Evolutionary conservation across 805 yeast species (phyloP).

Genomic region (Kazachstania kunashirensis): DNA sequence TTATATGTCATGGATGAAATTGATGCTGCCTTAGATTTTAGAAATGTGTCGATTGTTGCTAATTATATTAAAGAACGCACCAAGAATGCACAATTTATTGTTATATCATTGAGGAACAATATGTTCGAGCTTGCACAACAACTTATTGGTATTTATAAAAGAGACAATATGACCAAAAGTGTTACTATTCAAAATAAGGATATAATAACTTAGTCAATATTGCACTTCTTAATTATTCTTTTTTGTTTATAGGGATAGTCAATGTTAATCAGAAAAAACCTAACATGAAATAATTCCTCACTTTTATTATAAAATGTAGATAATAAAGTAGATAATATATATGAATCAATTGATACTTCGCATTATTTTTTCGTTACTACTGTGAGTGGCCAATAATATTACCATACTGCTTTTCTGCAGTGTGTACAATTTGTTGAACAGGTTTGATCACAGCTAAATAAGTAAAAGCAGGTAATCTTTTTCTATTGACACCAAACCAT

Average conservation of each 20-base stretch:
- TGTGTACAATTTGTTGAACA: conserved; percentile 62
- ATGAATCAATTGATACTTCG: too few relatives aligned
- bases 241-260: too few relatives aligned
- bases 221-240: too few relatives aligned
- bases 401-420: conserved; percentile 44
- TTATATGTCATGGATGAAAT: conserved; percentile 98
- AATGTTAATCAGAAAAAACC: too few relatives aligned
- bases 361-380: too few relatives aligned
- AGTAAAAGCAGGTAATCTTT: conserved; percentile 74
- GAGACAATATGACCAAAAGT: conserved; percentile 80
- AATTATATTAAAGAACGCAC: conserved; percentile 93
- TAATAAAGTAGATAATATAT: too few relatives aligned
- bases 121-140: conserved; percentile 96
- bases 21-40: conserved; percentile 95
- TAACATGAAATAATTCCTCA: too few relatives aligned
- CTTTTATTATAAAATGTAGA: too few relatives aligned
- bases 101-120: conserved; percentile 87
- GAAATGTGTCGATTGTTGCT: conserved; percentile 95
- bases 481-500: conserved; percentile 92
- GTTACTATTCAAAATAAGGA: conserved; percentile 67
- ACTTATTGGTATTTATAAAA: conserved; percentile 91
- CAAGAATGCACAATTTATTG: conserved; percentile 92
- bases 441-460: conserved; percentile 71
- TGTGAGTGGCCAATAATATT: conserved; percentile 34
- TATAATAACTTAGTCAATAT: too few relatives aligned